A percentile compares a stretch with the other conserved stretches of the same genome.
phyloP scores from a whole-genome alignment of 176 grass and related monocot genomes.

The Chloris gayana region DNA sequence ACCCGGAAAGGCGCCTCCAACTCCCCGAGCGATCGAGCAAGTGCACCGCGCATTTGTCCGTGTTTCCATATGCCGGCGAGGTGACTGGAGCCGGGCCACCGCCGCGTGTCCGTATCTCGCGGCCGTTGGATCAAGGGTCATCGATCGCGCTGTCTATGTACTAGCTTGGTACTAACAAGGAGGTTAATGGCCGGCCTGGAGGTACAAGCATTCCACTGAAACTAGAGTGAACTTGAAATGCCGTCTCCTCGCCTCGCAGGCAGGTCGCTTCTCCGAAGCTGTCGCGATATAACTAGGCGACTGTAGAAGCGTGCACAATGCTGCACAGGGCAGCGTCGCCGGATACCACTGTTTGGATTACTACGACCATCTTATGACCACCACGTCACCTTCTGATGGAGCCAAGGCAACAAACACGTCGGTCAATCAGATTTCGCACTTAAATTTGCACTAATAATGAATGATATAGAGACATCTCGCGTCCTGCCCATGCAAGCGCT shows the following conservation, averaged over 20 bases:
- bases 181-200: no score
- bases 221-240: background rate
- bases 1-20: slow-evolving; percentile 12
- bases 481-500: background rate
- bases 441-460: background rate
- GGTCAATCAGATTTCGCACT: background rate
- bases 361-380: background rate
- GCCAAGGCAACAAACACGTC: background rate
- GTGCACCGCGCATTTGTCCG: background rate
- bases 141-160: no score
- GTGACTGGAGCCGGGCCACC: background rate
- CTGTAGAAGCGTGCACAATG: background rate
- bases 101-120: background rate
- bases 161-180: no score
- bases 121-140: background rate
- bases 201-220: background rate
- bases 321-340: background rate
- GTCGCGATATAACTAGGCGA: background rate
- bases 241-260: background rate
- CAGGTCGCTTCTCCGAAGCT: background rate
- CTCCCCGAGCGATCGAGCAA: background rate
- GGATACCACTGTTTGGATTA: background rate
- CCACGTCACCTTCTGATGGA: background rate
- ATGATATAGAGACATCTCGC: background rate
- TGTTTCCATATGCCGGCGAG: background rate